Conservation (phyloP, 495 filamentous ascomycete species). For the Xylaria longipes region DNA sequence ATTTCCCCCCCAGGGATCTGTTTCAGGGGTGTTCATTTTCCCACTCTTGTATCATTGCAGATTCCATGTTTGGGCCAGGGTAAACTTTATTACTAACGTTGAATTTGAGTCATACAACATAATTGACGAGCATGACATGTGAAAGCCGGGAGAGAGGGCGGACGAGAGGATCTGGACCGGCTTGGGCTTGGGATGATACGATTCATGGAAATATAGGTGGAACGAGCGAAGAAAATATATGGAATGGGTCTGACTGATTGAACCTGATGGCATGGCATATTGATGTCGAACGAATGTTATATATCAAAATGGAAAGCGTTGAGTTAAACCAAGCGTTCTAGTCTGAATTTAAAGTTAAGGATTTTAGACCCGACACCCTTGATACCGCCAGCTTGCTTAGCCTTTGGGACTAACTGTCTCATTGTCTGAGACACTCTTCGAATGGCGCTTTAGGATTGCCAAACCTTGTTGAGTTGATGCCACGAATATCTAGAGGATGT, state of each 20-base stretch:
- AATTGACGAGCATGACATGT: constrained; percentile 12
- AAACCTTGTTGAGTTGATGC: neutral
- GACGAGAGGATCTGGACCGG: neutral
- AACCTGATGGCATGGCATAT: neutral
- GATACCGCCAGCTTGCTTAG: neutral
- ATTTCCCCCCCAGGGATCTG: neutral
- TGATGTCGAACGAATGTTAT: constrained; percentile 3
- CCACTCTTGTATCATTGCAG: constrained; percentile 21
- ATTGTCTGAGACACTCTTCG: neutral
- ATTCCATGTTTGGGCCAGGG: constrained; percentile 18
- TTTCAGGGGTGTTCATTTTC: neutral
- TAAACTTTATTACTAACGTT: constrained; percentile 15
- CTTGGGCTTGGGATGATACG: constrained; percentile 8
- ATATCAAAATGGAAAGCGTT: constrained; percentile 9
- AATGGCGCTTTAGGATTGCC: neutral
- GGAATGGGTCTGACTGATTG: neutral
- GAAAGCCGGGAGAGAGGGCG: constrained; percentile 1
- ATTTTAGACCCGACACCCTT: neutral
- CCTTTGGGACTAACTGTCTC: neutral
- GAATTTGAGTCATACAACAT: constrained; percentile 18
- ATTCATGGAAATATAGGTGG: neutral
- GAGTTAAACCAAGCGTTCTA: neutral
- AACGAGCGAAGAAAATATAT: neutral
- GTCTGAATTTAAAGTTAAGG: neutral
- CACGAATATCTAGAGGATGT: neutral